Percentiles rank a stretch among this genome's conserved stretches.
Conservation (phyloP, 176 grass and related monocot species). For the Musa beccarii region DNA sequence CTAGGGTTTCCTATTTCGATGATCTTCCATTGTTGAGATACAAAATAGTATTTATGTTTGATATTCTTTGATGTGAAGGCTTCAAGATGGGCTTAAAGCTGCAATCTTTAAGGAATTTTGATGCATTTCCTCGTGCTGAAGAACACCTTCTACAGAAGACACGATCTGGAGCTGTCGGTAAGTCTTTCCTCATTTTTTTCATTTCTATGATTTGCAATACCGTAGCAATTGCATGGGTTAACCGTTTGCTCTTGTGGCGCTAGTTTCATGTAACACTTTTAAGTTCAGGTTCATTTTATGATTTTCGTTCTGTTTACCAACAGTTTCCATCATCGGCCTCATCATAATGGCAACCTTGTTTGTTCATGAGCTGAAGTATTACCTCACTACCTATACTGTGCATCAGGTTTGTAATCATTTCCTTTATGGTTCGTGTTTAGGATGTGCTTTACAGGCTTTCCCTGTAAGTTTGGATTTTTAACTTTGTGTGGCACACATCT, state of each 20-base stretch:
- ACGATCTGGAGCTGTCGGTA: constrained; percentile 78
- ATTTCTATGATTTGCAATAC: background rate
- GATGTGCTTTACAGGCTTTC: background rate
- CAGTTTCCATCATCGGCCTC: constrained; percentile 71
- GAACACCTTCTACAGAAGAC: constrained; percentile 88
- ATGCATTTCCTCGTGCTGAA: constrained; percentile 82
- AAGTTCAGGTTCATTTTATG: background rate
- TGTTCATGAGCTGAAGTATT: constrained; percentile 72
- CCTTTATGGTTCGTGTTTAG: background rate
- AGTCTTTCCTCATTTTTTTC: background rate
- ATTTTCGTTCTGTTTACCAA: background rate
- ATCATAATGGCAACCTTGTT: constrained; percentile 82
- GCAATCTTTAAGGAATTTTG: constrained; percentile 70
- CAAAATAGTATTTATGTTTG: background rate
- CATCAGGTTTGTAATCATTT: constrained; percentile 44
- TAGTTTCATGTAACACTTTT: background rate
- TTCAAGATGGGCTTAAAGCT: constrained; percentile 58
- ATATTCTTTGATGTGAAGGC: background rate
- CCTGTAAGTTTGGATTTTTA: background rate
- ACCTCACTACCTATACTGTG: constrained; percentile 75
- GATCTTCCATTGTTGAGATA: background rate
- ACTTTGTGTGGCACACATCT: background rate
- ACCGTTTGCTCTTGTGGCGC: background rate
- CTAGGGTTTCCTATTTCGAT: background rate
- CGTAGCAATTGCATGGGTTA: background rate